Percentiles rank a stretch among this genome's conserved stretches.
phyloP scores from a whole-genome alignment of 1,284 basidiomycete genomes.

The Bjerkandera adusta region DNA sequence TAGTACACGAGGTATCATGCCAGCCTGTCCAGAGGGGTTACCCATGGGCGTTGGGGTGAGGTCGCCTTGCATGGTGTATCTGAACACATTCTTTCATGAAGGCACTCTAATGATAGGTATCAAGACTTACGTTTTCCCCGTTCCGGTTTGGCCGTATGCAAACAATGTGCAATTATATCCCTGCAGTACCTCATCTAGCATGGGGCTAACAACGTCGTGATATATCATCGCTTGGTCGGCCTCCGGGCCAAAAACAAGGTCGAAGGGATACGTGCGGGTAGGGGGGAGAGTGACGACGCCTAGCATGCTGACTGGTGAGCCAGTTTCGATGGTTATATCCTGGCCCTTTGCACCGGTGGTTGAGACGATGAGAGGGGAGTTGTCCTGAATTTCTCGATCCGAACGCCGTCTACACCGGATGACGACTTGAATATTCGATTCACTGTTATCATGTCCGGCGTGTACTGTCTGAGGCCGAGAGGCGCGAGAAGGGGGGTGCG shows the following conservation, averaged over 20 bases:
- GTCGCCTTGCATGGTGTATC: constrained; percentile 68
- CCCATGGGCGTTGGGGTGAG: constrained; percentile 79
- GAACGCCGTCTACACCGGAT: constrained; percentile 83
- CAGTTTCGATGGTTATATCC: constrained; percentile 79
- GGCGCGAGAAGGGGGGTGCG: constrained; percentile 18
- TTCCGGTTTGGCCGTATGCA: constrained; percentile 98
- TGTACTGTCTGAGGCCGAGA: constrained; percentile 3
- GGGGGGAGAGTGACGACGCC: constrained; percentile 66
- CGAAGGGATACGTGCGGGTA: constrained; percentile 87
- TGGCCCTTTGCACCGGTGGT: constrained; percentile 72
- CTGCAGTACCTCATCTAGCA: constrained; percentile 89
- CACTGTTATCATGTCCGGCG: constrained; percentile 40
- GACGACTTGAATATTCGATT: constrained; percentile 89
- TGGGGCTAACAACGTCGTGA: constrained; percentile 88
- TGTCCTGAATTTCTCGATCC: constrained; percentile 78
- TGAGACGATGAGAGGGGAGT: constrained; percentile 80
- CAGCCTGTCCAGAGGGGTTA: constrained; percentile 87
- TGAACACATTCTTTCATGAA: constrained; percentile 31
- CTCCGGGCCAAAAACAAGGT: constrained; percentile 94
- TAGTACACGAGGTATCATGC: constrained; percentile 96
- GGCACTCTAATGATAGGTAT: constrained; percentile 4
- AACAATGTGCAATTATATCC: constrained; percentile 99
- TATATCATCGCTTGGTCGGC: constrained; percentile 96
- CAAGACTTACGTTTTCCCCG: constrained; percentile 95
- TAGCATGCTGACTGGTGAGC: constrained; percentile 59